Evolutionary conservation across 345 rosid genomes (phyloP).

Genomic region (Eucalyptus tenuipes): DNA sequence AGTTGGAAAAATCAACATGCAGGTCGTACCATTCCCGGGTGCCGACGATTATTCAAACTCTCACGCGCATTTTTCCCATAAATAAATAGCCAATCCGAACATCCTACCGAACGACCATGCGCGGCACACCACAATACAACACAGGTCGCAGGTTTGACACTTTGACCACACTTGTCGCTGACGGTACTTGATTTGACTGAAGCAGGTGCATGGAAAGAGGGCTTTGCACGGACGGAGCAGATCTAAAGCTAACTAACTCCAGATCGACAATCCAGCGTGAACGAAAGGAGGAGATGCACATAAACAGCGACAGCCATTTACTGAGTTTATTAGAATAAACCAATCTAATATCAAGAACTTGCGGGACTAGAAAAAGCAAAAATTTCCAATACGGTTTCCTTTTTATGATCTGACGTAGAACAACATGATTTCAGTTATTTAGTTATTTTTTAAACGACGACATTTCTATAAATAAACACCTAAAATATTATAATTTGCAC

Average conservation of each 20-base stretch:
- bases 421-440: too few relatives aligned
- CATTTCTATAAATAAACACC: too few relatives aligned
- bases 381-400: neutral
- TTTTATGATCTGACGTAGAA: rapidly evolving
- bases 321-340: neutral
- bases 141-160: neutral
- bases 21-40: neutral
- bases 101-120: neutral
- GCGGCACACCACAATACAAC: neutral
- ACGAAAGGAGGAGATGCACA: neutral
- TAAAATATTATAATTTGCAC: too few relatives aligned
- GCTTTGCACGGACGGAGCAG: neutral
- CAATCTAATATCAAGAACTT: too few relatives aligned
- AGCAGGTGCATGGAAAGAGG: neutral
- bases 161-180: neutral
- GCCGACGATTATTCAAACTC: neutral
- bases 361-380: neutral
- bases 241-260: neutral
- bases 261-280: neutral
- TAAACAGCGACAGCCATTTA: neutral
- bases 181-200: neutral
- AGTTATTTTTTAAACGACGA: rapidly evolving
- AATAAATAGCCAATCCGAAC: neutral
- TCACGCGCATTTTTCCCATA: neutral
- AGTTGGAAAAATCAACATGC: neutral